A percentile compares a stretch with the other conserved stretches of the same genome.
Conservation (phyloP, 768 basidiomycete genomes). For the Coprinellus micaceus region DNA sequence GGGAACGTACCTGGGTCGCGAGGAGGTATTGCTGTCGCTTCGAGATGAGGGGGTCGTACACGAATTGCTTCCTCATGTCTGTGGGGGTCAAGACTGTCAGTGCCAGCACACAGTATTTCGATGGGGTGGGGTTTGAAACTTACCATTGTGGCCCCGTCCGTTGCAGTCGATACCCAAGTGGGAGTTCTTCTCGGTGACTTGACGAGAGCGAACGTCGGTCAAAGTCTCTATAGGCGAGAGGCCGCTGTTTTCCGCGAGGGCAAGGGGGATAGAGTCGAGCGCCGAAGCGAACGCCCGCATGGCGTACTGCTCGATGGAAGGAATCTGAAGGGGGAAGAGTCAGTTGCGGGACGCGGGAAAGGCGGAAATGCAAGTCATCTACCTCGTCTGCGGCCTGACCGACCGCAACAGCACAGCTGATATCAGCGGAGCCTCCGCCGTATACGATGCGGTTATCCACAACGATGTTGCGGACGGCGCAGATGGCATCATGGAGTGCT, state of each 20-base stretch:
- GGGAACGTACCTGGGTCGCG: constrained; percentile 77
- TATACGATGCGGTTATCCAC: constrained; percentile 97
- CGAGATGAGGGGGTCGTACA: constrained; percentile 95
- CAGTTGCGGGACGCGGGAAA: neutral
- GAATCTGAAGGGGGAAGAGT: constrained; percentile 47
- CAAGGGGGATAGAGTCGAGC: constrained; percentile 91
- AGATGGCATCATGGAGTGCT: constrained; percentile 95
- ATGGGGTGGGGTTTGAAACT: constrained; percentile 15
- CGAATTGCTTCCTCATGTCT: constrained; percentile 97
- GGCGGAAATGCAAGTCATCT: neutral
- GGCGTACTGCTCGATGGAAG: constrained; percentile 97
- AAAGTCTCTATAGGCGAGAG: constrained; percentile 94
- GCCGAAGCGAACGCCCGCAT: constrained; percentile 99
- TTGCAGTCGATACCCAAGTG: constrained; percentile 91
- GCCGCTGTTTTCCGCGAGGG: constrained; percentile 97
- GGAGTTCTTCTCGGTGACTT: constrained; percentile 82
- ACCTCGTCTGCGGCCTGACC: constrained; percentile 93
- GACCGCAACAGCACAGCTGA: constrained; percentile 91
- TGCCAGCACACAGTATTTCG: neutral
- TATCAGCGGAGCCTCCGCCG: constrained; percentile 97
- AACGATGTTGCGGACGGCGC: constrained; percentile 92
- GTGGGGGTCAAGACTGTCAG: constrained; percentile 26
- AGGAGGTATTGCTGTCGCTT: constrained; percentile 96
- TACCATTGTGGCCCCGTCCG: constrained; percentile 82
- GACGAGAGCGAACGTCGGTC: constrained; percentile 91